Conservation (phyloP, 2,329 filamentous ascomycete genomes). For the Nigrograna mackinnonii region DNA sequence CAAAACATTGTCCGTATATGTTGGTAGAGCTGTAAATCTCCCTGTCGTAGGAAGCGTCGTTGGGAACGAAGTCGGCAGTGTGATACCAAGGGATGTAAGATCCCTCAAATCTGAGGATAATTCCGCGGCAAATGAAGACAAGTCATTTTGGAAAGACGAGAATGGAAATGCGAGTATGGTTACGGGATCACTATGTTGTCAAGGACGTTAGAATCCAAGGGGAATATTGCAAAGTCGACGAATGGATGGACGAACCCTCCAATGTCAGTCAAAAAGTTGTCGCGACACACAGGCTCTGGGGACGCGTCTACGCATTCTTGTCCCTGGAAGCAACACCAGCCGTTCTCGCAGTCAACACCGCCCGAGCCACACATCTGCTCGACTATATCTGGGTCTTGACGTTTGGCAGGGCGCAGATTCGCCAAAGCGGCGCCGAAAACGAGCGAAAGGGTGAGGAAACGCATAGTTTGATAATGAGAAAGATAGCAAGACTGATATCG, state of each 20-base stretch:
- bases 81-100: conserved; percentile 5
- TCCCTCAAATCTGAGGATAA: neutral
- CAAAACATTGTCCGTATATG: conserved; percentile 9
- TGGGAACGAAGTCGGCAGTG: conserved; percentile 4
- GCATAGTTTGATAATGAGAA: too few relatives aligned
- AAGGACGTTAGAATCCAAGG: too few relatives aligned
- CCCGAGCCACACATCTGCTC: conserved; percentile 6
- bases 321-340: conserved; percentile 10
- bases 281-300: conserved; percentile 6
- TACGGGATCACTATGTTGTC: too few relatives aligned
- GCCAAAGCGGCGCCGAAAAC: too few relatives aligned
- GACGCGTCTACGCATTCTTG: conserved; percentile 8
- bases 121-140: too few relatives aligned
- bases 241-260: too few relatives aligned
- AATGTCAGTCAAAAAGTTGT: conserved; percentile 8
- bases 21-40: conserved; percentile 8
- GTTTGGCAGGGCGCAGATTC: conserved; percentile 8
- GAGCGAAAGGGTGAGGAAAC: too few relatives aligned
- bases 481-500: too few relatives aligned
- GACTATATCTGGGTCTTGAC: conserved; percentile 6
- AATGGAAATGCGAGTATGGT: too few relatives aligned
- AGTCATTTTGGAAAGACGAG: neutral
- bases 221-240: too few relatives aligned
- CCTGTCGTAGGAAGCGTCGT: conserved; percentile 7
- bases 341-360: conserved; percentile 11